Base-by-base conservation (phyloP, 177 flowering plant genomes). In the Vitis hybrid region DNA sequence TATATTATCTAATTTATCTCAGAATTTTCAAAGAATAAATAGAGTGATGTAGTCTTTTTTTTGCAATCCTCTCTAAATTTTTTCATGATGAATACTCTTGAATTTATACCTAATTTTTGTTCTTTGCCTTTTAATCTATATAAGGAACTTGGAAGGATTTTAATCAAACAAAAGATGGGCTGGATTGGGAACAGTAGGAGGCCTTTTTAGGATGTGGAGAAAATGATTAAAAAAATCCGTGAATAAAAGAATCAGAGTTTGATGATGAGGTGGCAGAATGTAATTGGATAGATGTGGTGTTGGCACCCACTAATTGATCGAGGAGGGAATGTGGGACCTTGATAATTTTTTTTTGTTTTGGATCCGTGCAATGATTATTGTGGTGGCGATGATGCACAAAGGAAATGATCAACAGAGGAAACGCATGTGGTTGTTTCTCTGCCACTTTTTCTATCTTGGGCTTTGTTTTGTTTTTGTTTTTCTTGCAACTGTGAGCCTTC, bases 361-460 rank as follows among this genome's bases (percentile, higher is more conserved):
- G 60, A 65, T 72, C 78, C 70, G 66, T 73, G 79, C 77, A 76
- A 79, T 76, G 75, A 79, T 76, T 73, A 65, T 49, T 50, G 72
- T 14, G 74, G 29, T 64, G 60, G 73, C 70, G 75, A 67, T 76
- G 76, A 79, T 73, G 64, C 63, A 65, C 3, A 59, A 73, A 70
- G 67, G 70, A 68, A 74, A 76, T 51, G 60, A 66, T 63, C 59
- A 68, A 76, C 64, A 68, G 71, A 60, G 18, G 51, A 67, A 64
- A 5, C 62, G 77, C 77, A 74, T 68, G 80, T 77, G 77, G 73
- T 65, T 71, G 75, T 65, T 50, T 60, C 64, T 76, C 75, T 78
- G 75, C 63, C 75, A 67, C 67, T 74, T 70, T 13, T 64, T 58
- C 70, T 71, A 52, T 57, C 59, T 51, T 73, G 31, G 22, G 55